Percentiles rank a stretch among this genome's conserved stretches.
These are phyloP conservation scores for Quercus robur DNA, from an alignment of 306 rosid genomes.

Conservation along the genomic window DNA sequence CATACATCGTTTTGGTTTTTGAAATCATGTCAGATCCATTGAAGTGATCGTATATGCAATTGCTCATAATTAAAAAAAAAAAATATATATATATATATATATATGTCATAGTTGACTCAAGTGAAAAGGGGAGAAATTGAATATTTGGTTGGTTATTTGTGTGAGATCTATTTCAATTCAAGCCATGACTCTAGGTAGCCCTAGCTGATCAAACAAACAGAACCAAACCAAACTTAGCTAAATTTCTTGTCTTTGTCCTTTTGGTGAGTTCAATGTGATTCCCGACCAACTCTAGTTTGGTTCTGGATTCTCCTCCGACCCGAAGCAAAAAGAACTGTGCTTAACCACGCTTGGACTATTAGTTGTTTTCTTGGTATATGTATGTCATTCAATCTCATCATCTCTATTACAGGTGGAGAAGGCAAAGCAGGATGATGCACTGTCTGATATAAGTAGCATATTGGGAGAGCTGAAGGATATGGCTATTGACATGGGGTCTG, in stretches of 20 bases:
- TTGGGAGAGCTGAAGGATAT: conserved; percentile 89
- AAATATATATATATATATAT: no score
- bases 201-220: neutral
- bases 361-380: neutral
- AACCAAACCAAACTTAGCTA: neutral
- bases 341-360: neutral
- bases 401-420: conserved; percentile 59
- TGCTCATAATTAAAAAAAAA: neutral
- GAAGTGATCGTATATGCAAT: no score
- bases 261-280: neutral
- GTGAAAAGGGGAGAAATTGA: neutral
- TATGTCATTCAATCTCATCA: neutral
- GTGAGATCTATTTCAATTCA: neutral
- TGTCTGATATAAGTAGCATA: conserved; percentile 69
- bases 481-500: conserved; percentile 96
- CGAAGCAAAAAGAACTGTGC: neutral
- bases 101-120: neutral
- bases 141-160: neutral
- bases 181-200: neutral
- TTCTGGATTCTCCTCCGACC: neutral
- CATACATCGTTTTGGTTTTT: neutral
- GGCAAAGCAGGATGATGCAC: conserved; percentile 85
- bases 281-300: neutral
- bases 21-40: no score
- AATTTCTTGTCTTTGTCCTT: neutral